These are phyloP conservation scores for Hymenochaete sp. DNA, from an alignment of 1,284 basidiomycete genomes.

Conservation along the genomic window DNA sequence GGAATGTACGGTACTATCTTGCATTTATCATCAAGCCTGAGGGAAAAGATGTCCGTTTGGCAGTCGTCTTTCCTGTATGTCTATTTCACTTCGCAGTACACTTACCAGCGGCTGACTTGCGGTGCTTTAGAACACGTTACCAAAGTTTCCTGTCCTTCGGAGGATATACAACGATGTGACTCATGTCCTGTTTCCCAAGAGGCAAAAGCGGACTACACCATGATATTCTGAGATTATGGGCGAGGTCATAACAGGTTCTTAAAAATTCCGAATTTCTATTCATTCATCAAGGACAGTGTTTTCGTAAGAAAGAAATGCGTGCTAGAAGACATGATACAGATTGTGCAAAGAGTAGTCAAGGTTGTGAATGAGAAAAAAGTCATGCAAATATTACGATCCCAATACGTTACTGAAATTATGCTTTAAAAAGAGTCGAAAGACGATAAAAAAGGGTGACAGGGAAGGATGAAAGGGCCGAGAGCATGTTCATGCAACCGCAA, in stretches of 20 bases:
- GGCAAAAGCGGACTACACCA: neutral
- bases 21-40: slow-evolving; percentile 36
- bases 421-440: too few species aligned
- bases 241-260: too few species aligned
- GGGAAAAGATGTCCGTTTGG: slow-evolving; percentile 28
- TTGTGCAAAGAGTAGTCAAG: too few species aligned
- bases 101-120: too few species aligned
- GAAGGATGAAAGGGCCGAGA: neutral
- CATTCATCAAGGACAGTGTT: too few species aligned
- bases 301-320: too few species aligned
- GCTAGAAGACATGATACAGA: too few species aligned
- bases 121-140: slow-evolving; percentile 64
- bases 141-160: slow-evolving; percentile 51
- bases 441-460: neutral
- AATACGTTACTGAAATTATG: too few species aligned
- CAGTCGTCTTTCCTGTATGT: slow-evolving; percentile 48
- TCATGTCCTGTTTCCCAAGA: neutral
- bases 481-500: neutral
- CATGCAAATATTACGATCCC: too few species aligned
- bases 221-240: neutral
- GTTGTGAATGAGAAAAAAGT: too few species aligned
- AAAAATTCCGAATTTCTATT: too few species aligned
- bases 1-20: slow-evolving; percentile 64
- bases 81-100: too few species aligned
- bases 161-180: slow-evolving; percentile 48